These are phyloP conservation scores for Fusarium sterilihyphosum DNA, from an alignment of 2,329 filamentous ascomycete species.

Conservation along the genomic window DNA sequence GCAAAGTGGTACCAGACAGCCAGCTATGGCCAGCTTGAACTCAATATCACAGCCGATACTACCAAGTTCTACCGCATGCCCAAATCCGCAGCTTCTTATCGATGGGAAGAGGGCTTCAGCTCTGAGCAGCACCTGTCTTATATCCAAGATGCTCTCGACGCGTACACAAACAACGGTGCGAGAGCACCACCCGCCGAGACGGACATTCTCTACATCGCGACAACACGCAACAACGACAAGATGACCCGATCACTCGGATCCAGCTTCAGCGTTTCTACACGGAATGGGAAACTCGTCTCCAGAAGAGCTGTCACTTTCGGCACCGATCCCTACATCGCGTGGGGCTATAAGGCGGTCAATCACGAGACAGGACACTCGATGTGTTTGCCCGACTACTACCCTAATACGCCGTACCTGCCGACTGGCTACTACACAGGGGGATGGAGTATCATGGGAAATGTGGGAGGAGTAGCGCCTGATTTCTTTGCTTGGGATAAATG, in stretches of 20 bases:
- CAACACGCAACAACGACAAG: constrained; percentile 5
- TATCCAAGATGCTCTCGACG: constrained; percentile 27
- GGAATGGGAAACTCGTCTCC: background rate
- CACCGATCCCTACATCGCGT: constrained; percentile 44
- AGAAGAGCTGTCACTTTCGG: constrained; percentile 48
- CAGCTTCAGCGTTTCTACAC: background rate
- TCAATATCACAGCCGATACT: constrained; percentile 38
- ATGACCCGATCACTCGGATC: constrained; percentile 13
- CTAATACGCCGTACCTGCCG: constrained; percentile 27
- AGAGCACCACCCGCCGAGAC: background rate
- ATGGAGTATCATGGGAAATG: constrained; percentile 51
- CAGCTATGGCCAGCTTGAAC: constrained; percentile 36
- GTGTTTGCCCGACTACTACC: constrained; percentile 52
- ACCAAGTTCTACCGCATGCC: constrained; percentile 44
- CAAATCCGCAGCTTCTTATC: constrained; percentile 37
- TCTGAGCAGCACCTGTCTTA: constrained; percentile 9
- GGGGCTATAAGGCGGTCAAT: constrained; percentile 49
- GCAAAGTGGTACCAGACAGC: constrained; percentile 38
- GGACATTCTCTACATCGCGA: constrained; percentile 29
- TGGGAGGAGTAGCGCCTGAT: constrained; percentile 48
- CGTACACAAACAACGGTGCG: constrained; percentile 6
- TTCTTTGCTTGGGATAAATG: constrained; percentile 54
- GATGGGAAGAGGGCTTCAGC: constrained; percentile 10
- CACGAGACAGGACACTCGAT: constrained; percentile 53
- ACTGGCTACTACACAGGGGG: constrained; percentile 48